Evolutionary conservation across 2,329 filamentous ascomycete genomes (phyloP), one percentile per base, ranked within the genome.

Genomic region (Rhynchosporium secalis): DNA sequence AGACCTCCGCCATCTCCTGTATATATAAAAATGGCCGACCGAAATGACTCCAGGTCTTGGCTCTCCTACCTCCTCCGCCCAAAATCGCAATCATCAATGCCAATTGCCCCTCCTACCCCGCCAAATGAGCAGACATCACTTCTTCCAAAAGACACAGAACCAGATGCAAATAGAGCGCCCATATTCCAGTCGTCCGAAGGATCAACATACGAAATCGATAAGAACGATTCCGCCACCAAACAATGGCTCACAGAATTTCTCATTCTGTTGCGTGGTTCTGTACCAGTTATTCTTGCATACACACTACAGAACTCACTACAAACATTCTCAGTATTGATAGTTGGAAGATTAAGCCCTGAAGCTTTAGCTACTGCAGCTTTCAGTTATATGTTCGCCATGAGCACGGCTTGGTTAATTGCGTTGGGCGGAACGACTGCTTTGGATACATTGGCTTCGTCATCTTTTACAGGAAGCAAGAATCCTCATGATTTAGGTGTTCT

Each of bases 301-400:
- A 88, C 88, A 8, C 80, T 96, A 4, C 92, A 96, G 65, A 96
- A 94, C 74, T 92, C 89, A 4, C 78, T 96, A 0, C 92, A 96
- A 73, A 96, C 92, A 0, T 74, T 90, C 1, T 95, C 91, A 0
- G 90, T 96, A 4, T 78, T 96, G 51, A 87, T 96, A 43, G 91
- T 91, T 3, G 92, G 92, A 9, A 86, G 90, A 2, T 78, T 92
- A 0, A 93, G 89, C 0, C 88, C 92, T 0, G 89, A 95, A 74
- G 86, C 91, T 1, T 78, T 96, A 6, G 90, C 92, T 0, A 90
- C 89, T 0, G 88, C 91, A 1, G 91, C 92, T 0, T 96, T 96
- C 71, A 90, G 89, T 1, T 94, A 95, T 78, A 96, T 96, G 92
- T 96, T 96, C 69, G 92, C 92, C 60, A 92, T 94, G 89, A 87